These are phyloP conservation scores for Suhomyces kilbournensis DNA, from an alignment of 805 yeast species.

Conservation along the genomic window DNA sequence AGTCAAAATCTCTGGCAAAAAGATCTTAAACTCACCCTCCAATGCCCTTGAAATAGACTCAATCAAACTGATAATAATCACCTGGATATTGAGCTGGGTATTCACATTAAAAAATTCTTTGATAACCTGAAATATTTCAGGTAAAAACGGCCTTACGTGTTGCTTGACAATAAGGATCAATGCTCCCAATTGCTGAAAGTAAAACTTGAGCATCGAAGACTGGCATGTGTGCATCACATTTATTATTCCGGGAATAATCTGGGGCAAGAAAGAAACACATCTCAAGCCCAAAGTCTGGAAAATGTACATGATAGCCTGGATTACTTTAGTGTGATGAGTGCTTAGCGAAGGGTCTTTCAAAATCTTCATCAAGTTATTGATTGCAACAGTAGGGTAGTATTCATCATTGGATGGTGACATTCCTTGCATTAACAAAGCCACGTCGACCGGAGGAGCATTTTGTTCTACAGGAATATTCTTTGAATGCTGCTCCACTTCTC, in stretches of 20 bases:
- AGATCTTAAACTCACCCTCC: conserved; percentile 88
- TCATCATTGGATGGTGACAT: conserved; percentile 91
- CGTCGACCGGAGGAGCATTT: conserved; percentile 86
- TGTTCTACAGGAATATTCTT: conserved; percentile 61
- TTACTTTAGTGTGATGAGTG: conserved; percentile 84
- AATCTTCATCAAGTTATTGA: conserved; percentile 77
- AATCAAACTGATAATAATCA: conserved; percentile 72
- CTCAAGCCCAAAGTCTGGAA: conserved; percentile 85
- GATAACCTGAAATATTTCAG: conserved; percentile 70
- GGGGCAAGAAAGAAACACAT: conserved; percentile 85
- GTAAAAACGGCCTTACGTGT: conserved; percentile 80
- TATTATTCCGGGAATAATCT: conserved; percentile 83
- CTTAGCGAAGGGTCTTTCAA: conserved; percentile 81
- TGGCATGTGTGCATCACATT: conserved; percentile 82
- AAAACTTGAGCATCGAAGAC: conserved; percentile 75
- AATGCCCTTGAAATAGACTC: conserved; percentile 83
- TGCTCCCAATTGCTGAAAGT: conserved; percentile 83
- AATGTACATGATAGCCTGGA: conserved; percentile 90
- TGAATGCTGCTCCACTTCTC: conserved; percentile 79
- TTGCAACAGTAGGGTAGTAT: conserved; percentile 93
- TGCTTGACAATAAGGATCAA: conserved; percentile 80
- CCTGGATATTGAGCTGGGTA: conserved; percentile 58
- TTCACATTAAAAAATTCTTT: conserved; percentile 61
- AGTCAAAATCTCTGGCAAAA: conserved; percentile 74
- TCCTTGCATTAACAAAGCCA: conserved; percentile 87